Conservation (phyloP, 1,139 yeast species). For the Pneumocystis sp. region DNA sequence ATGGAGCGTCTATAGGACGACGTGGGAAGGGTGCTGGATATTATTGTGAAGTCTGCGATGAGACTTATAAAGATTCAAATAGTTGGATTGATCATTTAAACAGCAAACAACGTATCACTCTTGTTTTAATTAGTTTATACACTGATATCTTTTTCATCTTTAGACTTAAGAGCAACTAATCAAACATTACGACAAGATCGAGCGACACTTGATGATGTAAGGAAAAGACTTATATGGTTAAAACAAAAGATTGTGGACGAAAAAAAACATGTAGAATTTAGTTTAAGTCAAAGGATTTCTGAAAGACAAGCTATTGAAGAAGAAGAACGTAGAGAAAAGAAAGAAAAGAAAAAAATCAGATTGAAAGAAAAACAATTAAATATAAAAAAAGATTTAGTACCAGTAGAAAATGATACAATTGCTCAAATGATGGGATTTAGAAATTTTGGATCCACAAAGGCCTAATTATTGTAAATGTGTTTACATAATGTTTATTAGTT, state of each 20-base stretch:
- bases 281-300: constrained; percentile 14
- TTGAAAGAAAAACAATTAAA: constrained; percentile 19
- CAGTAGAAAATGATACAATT: constrained; percentile 22
- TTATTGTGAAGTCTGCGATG: constrained; percentile 62
- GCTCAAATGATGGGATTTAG: constrained; percentile 44
- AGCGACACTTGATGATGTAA: constrained; percentile 27
- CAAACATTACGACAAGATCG: constrained; percentile 20
- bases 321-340: constrained; percentile 21
- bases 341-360: constrained; percentile 12
- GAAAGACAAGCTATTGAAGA: constrained; percentile 20
- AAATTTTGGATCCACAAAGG: constrained; percentile 11
- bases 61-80: constrained; percentile 67
- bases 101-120: constrained; percentile 32
- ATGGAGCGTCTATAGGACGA: constrained; percentile 30
- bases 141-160: background rate
- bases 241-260: constrained; percentile 12
- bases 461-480: background rate
- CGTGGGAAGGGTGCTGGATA: constrained; percentile 67
- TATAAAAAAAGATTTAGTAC: constrained; percentile 18
- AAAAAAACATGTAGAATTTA: constrained; percentile 7
- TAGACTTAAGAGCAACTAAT: constrained; percentile 20
- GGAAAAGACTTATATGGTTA: constrained; percentile 22
- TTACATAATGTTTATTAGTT: too few species aligned
- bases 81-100: constrained; percentile 74
- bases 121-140: constrained; percentile 3